Conservation (phyloP, 2,329 filamentous ascomycete species). For the Westerdykella ornata region DNA sequence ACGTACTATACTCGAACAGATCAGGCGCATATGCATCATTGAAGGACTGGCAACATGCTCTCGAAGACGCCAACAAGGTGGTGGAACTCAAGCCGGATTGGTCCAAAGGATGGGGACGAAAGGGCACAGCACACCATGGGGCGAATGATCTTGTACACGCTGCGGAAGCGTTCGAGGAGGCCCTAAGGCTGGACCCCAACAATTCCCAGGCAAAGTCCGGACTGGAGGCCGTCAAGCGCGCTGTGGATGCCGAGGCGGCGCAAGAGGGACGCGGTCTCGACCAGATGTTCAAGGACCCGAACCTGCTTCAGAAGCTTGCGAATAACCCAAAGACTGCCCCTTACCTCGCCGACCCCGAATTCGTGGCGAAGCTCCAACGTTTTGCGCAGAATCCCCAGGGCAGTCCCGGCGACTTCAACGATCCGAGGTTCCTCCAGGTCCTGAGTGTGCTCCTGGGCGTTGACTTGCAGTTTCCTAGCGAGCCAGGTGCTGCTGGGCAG, state of each 20-base stretch:
- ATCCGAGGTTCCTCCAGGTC: slow-evolving; percentile 88
- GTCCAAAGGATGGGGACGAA: slow-evolving; percentile 93
- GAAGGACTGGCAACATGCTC: slow-evolving; percentile 75
- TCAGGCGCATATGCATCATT: slow-evolving; percentile 84
- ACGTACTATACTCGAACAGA: slow-evolving; percentile 96
- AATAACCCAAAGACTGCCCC: slow-evolving; percentile 86
- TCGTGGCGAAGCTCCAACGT: slow-evolving; percentile 83
- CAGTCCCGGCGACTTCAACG: slow-evolving; percentile 72
- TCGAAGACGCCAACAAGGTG: slow-evolving; percentile 87
- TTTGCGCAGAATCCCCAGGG: slow-evolving; percentile 74
- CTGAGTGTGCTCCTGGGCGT: slow-evolving; percentile 90
- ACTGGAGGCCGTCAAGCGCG: slow-evolving; percentile 74
- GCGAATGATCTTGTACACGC: slow-evolving; percentile 77
- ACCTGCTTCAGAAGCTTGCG: slow-evolving; percentile 83
- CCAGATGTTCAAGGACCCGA: slow-evolving; percentile 82
- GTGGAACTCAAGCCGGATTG: slow-evolving; percentile 95
- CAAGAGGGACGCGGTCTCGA: slow-evolving; percentile 57
- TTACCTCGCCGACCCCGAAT: slow-evolving; percentile 72
- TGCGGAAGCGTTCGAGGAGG: slow-evolving; percentile 85
- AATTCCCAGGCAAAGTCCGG: slow-evolving; percentile 93
- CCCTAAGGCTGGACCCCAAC: slow-evolving; percentile 83
- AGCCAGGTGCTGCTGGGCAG: slow-evolving; percentile 42
- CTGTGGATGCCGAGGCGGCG: slow-evolving; percentile 70
- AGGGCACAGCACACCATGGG: slow-evolving; percentile 85
- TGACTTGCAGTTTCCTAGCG: slow-evolving; percentile 69